Percentiles rank a stretch among this genome's conserved stretches.
Conservation (phyloP, 805 yeast genomes). For the Yarrowia yakushimensis region DNA sequence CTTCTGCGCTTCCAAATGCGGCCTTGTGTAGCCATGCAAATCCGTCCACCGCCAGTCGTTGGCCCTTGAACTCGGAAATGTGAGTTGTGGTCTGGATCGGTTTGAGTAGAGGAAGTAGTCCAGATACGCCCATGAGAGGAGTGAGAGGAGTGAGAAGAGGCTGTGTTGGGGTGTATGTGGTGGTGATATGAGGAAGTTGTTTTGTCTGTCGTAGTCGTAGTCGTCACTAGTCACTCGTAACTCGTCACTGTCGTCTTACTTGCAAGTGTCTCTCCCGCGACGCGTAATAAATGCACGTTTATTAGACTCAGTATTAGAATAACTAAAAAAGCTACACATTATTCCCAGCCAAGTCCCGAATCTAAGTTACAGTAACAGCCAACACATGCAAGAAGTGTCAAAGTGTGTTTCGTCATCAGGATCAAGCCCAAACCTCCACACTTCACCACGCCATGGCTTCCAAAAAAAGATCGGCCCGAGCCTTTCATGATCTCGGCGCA, state of each 20-base stretch:
- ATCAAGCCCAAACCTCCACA: no score
- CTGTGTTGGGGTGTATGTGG: conserved; percentile 27
- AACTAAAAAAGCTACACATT: background rate
- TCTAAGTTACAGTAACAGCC: conserved; percentile 16
- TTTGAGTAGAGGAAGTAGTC: conserved; percentile 74
- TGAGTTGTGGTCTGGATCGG: conserved; percentile 62
- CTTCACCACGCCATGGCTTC: conserved; percentile 15
- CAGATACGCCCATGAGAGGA: conserved; percentile 67
- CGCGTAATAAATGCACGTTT: background rate
- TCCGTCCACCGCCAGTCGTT: conserved; percentile 86
- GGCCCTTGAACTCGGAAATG: conserved; percentile 62
- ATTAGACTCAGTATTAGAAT: no score
- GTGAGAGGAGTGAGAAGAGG: no score
- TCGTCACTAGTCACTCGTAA: background rate
- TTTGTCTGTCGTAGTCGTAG: background rate
- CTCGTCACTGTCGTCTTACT: no score
- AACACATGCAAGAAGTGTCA: conserved; percentile 2
- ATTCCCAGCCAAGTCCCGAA: background rate
- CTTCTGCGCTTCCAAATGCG: conserved; percentile 76
- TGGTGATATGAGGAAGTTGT: no score
- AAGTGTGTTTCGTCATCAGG: background rate
- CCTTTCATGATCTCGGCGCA: conserved; percentile 20
- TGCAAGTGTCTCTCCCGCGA: no score
- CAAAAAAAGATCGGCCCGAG: conserved; percentile 23
- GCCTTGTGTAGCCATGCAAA: conserved; percentile 96